These are phyloP conservation scores for Spergularia azorica DNA, from an alignment of 179 eudicot genomes.

Conservation along the genomic window DNA sequence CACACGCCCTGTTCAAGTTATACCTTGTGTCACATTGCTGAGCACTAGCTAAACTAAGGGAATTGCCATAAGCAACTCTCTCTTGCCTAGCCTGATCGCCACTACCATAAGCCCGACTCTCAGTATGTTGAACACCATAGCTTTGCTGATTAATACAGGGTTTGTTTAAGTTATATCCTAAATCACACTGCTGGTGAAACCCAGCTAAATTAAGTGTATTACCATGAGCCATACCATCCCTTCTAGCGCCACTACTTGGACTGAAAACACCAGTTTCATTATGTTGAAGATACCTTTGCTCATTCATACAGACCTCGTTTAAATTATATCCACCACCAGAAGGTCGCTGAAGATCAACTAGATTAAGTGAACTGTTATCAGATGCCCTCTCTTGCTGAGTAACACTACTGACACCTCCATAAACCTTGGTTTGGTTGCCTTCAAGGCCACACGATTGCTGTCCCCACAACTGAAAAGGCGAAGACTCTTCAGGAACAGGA, in stretches of 20 bases:
- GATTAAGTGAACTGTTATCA: slow-evolving; percentile 40
- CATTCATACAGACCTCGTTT: slow-evolving; percentile 35
- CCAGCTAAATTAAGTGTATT: slow-evolving; percentile 33
- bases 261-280: slow-evolving; percentile 31
- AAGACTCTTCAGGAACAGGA: slow-evolving; percentile 35
- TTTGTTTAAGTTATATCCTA: slow-evolving; percentile 37
- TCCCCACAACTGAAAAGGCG: slow-evolving; percentile 51
- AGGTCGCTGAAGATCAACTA: slow-evolving; percentile 38
- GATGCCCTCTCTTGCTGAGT: slow-evolving; percentile 40
- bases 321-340: slow-evolving; percentile 35
- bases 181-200: slow-evolving; percentile 31
- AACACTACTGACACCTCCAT: slow-evolving; percentile 31
- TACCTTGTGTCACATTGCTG: slow-evolving; percentile 45
- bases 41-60: slow-evolving; percentile 56
- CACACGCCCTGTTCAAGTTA: slow-evolving; percentile 47
- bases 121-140: slow-evolving; percentile 45
- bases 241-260: slow-evolving; percentile 27
- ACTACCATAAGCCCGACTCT: slow-evolving; percentile 36
- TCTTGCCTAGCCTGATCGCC: slow-evolving; percentile 48
- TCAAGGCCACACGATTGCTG: slow-evolving; percentile 52
- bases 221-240: slow-evolving; percentile 32
- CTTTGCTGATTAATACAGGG: slow-evolving; percentile 43
- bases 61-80: slow-evolving; percentile 42
- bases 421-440: slow-evolving; percentile 40
- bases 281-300: slow-evolving; percentile 33